A percentile compares a stretch with the other conserved stretches of the same genome.
These are phyloP conservation scores for Penicillium turbatum DNA, from an alignment of 495 filamentous ascomycete species.

Conservation along the genomic window DNA sequence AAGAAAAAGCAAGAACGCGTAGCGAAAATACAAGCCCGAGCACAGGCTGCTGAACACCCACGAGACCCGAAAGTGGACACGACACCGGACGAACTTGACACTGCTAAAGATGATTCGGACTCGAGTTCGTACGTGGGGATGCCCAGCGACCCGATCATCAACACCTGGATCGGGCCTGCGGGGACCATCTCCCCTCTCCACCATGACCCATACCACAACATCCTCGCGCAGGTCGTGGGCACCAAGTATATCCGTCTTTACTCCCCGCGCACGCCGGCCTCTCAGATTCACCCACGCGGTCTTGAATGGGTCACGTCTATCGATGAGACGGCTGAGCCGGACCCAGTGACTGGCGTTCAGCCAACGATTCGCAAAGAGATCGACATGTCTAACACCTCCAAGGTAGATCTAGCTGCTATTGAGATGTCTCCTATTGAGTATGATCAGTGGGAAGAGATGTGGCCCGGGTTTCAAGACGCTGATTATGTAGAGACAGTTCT, in stretches of 20 bases:
- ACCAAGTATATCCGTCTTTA: slow-evolving; percentile 89
- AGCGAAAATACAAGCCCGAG: not conserved
- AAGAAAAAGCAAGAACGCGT: slow-evolving; percentile 39
- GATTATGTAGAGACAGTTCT: slow-evolving; percentile 76
- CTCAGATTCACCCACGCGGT: slow-evolving; percentile 61
- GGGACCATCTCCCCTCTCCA: slow-evolving; percentile 90
- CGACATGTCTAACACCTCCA: slow-evolving; percentile 89
- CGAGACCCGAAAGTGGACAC: slow-evolving; percentile 31
- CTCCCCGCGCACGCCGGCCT: slow-evolving; percentile 55
- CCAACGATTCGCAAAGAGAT: slow-evolving; percentile 41
- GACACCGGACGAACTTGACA: slow-evolving; percentile 29
- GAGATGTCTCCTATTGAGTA: slow-evolving; percentile 42
- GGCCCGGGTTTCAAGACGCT: slow-evolving; percentile 54
- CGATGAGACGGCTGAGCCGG: slow-evolving; percentile 15
- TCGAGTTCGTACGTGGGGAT: slow-evolving; percentile 9
- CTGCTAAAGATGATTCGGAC: slow-evolving; percentile 10
- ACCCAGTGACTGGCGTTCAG: slow-evolving; percentile 1
- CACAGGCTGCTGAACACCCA: slow-evolving; percentile 16
- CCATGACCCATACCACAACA: slow-evolving; percentile 91
- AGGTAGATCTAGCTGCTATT: slow-evolving; percentile 63
- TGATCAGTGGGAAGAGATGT: slow-evolving; percentile 49
- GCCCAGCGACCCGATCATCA: slow-evolving; percentile 48
- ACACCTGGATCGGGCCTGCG: slow-evolving; percentile 89
- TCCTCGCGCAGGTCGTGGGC: slow-evolving; percentile 86
- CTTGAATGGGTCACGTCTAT: slow-evolving; percentile 52